phyloP scores from a whole-genome alignment of 805 yeast genomes.

The Candida boleticola region DNA sequence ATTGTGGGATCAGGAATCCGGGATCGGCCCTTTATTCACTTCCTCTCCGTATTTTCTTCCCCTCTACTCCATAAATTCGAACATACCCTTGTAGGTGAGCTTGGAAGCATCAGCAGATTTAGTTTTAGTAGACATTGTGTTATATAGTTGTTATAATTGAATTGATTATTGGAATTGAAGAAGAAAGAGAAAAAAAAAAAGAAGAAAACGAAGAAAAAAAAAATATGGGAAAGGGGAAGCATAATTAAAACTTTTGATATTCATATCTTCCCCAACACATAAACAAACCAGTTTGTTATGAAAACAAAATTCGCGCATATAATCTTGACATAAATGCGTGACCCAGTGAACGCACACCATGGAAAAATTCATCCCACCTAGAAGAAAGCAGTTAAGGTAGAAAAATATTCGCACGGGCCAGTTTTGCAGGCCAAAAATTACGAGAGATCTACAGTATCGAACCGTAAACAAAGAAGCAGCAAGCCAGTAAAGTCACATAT shows the following conservation, averaged over 20 bases:
- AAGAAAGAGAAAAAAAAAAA: slow-evolving; percentile 9
- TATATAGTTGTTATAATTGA: slow-evolving; percentile 1
- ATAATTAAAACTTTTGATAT: not conserved
- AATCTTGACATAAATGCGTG: not conserved
- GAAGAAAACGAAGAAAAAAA: slow-evolving; percentile 8
- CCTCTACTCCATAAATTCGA: not conserved
- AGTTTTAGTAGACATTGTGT: slow-evolving; percentile 35
- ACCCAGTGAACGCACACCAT: slow-evolving; percentile 1
- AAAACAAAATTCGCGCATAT: slow-evolving; percentile 1
- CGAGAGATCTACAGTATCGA: not conserved
- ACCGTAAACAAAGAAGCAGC: too few species aligned
- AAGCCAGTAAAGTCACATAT: too few species aligned
- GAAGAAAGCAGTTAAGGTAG: not conserved
- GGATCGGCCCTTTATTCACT: not conserved
- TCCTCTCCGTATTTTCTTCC: not conserved
- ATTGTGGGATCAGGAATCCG: too few species aligned
- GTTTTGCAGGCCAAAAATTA: not conserved
- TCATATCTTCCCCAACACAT: not conserved
- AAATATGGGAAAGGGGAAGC: not conserved
- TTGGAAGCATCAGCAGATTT: slow-evolving; percentile 27
- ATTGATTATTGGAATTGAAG: slow-evolving; percentile 3
- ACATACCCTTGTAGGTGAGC: slow-evolving; percentile 48
- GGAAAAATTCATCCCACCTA: slow-evolving; percentile 1
- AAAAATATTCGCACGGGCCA: not conserved
- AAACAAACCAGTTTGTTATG: slow-evolving; percentile 1